Evolutionary conservation across 225 moss, liverwort and hornwort genomes (phyloP).

Genomic region (Polytrichum commune): DNA sequence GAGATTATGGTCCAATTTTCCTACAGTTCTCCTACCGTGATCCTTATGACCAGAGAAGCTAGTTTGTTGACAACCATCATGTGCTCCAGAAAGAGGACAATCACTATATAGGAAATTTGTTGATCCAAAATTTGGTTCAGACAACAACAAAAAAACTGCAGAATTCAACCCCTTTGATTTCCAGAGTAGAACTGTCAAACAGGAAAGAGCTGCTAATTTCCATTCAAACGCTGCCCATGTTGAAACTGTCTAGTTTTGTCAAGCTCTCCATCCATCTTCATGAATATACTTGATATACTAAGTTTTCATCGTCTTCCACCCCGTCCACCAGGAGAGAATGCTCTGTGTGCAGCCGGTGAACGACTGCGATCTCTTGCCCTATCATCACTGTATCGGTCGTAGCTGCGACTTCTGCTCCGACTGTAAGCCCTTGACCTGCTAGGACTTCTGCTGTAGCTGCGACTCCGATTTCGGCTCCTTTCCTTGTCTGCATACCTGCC

Average conservation of each 20-base stretch:
- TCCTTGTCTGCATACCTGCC: constrained; percentile 77
- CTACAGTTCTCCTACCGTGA: neutral
- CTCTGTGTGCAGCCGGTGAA: constrained; percentile 56
- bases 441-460: constrained; percentile 83
- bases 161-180: neutral
- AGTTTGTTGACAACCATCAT: neutral
- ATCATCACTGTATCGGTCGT: constrained; percentile 74
- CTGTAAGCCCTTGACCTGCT: constrained; percentile 75
- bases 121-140: neutral
- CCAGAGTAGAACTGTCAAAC: neutral
- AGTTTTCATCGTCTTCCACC: constrained; percentile 41
- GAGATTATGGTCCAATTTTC: too few species aligned
- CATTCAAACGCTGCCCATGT: too few species aligned
- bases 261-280: neutral
- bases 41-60: neutral
- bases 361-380: constrained; percentile 77
- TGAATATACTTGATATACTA: neutral
- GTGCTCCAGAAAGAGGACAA: neutral
- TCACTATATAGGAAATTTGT: neutral
- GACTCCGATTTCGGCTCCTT: constrained; percentile 58
- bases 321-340: constrained; percentile 40
- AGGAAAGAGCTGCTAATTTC: too few species aligned
- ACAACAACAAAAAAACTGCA: neutral
- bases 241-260: too few species aligned
- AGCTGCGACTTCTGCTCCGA: constrained; percentile 80